Evolutionary conservation across 768 basidiomycete species (phyloP).

Genomic region (Multifurca ochricompacta): DNA sequence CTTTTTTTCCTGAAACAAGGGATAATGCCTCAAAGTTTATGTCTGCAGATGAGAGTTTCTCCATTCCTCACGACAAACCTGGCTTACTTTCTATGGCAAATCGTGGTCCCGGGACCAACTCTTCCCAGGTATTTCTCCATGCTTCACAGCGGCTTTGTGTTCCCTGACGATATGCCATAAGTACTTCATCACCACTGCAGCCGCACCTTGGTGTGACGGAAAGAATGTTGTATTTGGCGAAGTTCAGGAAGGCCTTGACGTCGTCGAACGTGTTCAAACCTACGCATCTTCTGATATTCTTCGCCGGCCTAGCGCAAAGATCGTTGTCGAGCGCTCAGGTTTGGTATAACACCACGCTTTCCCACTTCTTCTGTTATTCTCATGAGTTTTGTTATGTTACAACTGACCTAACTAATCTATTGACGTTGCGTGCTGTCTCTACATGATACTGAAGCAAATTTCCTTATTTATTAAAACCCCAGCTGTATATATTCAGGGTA

Average conservation of each 20-base stretch:
- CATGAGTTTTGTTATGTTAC: neutral
- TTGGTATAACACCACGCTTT: slow-evolving; percentile 8
- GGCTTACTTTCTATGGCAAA: slow-evolving; percentile 83
- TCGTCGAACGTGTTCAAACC: slow-evolving; percentile 55
- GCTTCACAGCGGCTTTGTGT: neutral
- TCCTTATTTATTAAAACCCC: neutral
- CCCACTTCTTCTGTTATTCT: neutral
- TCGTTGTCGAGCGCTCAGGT: slow-evolving; percentile 18
- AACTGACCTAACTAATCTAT: slow-evolving; percentile 12
- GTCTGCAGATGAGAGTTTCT: slow-evolving; percentile 75
- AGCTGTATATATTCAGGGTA: neutral
- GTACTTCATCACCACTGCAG: slow-evolving; percentile 74
- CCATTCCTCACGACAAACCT: slow-evolving; percentile 50
- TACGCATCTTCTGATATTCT: slow-evolving; percentile 18
- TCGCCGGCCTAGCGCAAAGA: slow-evolving; percentile 17
- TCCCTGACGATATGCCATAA: slow-evolving; percentile 21
- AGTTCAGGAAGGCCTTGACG: slow-evolving; percentile 52
- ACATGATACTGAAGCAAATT: neutral
- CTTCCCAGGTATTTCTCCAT: slow-evolving; percentile 50
- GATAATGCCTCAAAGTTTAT: neutral
- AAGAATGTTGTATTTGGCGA: slow-evolving; percentile 69
- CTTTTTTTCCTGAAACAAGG: neutral
- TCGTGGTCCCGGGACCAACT: slow-evolving; percentile 74
- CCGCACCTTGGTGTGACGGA: slow-evolving; percentile 64
- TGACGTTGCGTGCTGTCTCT: neutral